phyloP scores from a whole-genome alignment of 805 yeast genomes.

The Ogataea kodamae region DNA sequence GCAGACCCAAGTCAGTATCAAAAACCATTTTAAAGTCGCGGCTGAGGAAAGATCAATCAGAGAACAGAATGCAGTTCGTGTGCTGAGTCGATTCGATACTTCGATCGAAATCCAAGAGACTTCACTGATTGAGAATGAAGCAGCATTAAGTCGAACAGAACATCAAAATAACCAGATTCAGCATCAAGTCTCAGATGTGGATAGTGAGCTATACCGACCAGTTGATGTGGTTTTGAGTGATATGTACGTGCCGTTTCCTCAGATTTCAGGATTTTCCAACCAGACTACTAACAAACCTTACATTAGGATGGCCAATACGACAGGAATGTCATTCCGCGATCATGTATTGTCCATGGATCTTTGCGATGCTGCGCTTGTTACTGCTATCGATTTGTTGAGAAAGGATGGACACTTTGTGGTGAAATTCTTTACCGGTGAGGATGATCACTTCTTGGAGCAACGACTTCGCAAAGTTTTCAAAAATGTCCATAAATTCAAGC shows the following conservation, averaged over 20 bases:
- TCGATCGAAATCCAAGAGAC: conserved; percentile 14
- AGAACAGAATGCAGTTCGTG: conserved; percentile 17
- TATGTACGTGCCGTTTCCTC: conserved; percentile 71
- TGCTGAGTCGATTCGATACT: conserved; percentile 8
- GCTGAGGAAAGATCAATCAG: conserved; percentile 29
- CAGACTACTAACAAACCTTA: conserved; percentile 75
- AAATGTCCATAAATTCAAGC: conserved; percentile 69
- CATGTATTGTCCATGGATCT: conserved; percentile 84
- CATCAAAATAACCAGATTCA: conserved; percentile 3
- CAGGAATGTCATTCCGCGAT: conserved; percentile 78
- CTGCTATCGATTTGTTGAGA: conserved; percentile 67
- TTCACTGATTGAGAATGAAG: conserved; percentile 20
- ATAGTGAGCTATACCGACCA: conserved; percentile 36
- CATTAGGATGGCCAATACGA: conserved; percentile 89
- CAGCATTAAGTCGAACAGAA: conserved; percentile 12
- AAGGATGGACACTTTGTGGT: conserved; percentile 74
- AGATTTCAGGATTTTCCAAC: conserved; percentile 47
- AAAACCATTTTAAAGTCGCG: conserved; percentile 43
- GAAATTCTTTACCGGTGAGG: conserved; percentile 81
- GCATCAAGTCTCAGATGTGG: conserved; percentile 2
- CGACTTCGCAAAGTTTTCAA: conserved; percentile 57
- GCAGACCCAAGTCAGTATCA: conserved; percentile 55
- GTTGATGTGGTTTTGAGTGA: conserved; percentile 74
- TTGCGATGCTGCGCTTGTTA: conserved; percentile 84
- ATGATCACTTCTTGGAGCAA: conserved; percentile 61